phyloP scores from a whole-genome alignment of 768 basidiomycete genomes.

The Agaricus sinodeliciosus region DNA sequence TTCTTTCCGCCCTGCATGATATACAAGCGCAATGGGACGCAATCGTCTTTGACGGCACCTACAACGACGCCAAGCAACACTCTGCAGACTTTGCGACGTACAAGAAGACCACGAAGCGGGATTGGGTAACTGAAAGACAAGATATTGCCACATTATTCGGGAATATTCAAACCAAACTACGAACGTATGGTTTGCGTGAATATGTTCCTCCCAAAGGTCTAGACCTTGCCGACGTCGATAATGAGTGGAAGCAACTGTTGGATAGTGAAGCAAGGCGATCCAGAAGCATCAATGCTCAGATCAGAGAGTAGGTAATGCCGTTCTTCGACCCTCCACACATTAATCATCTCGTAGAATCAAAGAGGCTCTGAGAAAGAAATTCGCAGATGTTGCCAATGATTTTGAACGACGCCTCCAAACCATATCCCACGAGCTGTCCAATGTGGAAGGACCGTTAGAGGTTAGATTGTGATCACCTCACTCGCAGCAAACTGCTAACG shows the following conservation, averaged over 20 bases:
- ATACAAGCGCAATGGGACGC: slow-evolving; percentile 68
- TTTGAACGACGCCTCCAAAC: slow-evolving; percentile 62
- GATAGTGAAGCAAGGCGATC: slow-evolving; percentile 72
- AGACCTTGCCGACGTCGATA: slow-evolving; percentile 65
- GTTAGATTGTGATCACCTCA: slow-evolving; percentile 31
- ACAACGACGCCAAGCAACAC: slow-evolving; percentile 74
- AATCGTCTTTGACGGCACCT: slow-evolving; percentile 63
- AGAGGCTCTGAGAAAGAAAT: slow-evolving; percentile 68
- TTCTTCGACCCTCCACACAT: not conserved
- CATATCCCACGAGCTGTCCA: slow-evolving; percentile 67
- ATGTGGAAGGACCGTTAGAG: slow-evolving; percentile 72
- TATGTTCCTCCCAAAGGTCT: slow-evolving; percentile 77
- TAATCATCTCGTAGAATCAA: slow-evolving; percentile 58
- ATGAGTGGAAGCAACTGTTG: slow-evolving; percentile 68
- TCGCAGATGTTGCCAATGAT: slow-evolving; percentile 70
- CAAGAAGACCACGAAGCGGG: slow-evolving; percentile 80
- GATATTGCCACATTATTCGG: slow-evolving; percentile 84
- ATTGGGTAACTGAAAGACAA: slow-evolving; percentile 86
- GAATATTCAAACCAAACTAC: slow-evolving; percentile 90
- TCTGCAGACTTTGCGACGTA: slow-evolving; percentile 68
- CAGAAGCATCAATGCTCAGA: slow-evolving; percentile 80
- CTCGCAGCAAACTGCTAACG: not conserved
- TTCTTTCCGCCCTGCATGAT: slow-evolving; percentile 59
- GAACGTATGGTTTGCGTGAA: slow-evolving; percentile 81
- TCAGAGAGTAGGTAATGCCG: slow-evolving; percentile 59